Percentiles rank a stretch among this genome's conserved stretches.
Evolutionary conservation across 345 rosid species (phyloP).

Genomic region (Crucihimalaya himalaica): DNA sequence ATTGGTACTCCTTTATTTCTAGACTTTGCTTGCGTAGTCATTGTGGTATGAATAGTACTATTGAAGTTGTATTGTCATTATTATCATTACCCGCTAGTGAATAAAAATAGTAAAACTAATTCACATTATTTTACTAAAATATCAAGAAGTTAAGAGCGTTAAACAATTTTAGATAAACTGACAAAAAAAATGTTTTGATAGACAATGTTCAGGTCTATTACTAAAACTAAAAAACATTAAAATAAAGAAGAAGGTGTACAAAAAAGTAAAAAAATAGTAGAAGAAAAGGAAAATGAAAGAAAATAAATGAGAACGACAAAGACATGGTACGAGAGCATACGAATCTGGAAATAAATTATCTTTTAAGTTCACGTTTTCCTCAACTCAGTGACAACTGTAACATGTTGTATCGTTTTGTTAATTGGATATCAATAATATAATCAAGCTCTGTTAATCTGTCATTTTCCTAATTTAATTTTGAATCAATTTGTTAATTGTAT

Average conservation of each 20-base stretch:
- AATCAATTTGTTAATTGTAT: conserved; percentile 1
- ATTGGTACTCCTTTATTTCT: neutral
- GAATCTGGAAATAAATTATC: conserved; percentile 12
- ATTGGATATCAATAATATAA: conserved; percentile 15
- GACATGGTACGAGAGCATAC: neutral
- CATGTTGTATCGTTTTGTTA: conserved; percentile 18
- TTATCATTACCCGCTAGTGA: neutral
- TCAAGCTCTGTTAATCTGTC: conserved; percentile 32
- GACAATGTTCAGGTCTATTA: neutral
- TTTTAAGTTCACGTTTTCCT: conserved; percentile 17
- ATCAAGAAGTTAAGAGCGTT: neutral
- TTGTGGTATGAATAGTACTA: neutral
- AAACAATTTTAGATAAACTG: neutral
- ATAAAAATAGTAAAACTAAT: neutral
- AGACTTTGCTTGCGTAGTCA: neutral
- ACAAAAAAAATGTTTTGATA: too few relatives aligned
- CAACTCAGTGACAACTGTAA: conserved; percentile 20
- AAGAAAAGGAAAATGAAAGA: too few relatives aligned
- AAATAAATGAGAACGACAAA: neutral
- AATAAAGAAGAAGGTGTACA: neutral
- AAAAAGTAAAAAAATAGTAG: neutral
- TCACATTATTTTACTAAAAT: neutral
- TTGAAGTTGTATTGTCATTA: neutral
- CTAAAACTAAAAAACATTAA: too few relatives aligned
- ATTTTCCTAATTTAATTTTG: conserved; percentile 21